phyloP scores from a whole-genome alignment of 768 basidiomycete species.

The Agaricus blazei region DNA sequence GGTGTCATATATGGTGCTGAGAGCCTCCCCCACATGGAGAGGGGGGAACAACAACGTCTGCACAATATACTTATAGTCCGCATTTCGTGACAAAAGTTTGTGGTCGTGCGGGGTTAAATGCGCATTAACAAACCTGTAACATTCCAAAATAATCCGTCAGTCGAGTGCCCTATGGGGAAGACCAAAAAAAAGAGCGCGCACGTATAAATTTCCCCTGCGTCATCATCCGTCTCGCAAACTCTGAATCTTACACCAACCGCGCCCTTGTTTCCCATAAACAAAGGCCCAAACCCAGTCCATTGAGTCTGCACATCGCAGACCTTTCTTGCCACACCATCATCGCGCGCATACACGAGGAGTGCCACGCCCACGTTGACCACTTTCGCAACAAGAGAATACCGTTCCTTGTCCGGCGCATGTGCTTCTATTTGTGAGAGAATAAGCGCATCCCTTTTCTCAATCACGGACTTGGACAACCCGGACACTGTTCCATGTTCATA shows the following conservation, averaged over 20 bases:
- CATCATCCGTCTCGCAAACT: constrained; percentile 48
- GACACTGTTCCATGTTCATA: constrained; percentile 45
- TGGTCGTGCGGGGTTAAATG: constrained; percentile 84
- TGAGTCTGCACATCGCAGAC: constrained; percentile 64
- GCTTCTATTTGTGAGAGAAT: constrained; percentile 72
- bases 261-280: constrained; percentile 91
- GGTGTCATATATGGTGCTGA: constrained; percentile 72
- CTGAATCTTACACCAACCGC: constrained; percentile 87
- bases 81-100: constrained; percentile 59
- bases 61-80: constrained; percentile 80
- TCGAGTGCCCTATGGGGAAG: neutral
- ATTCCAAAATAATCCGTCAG: neutral
- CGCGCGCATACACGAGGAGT: constrained; percentile 79
- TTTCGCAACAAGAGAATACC: constrained; percentile 74
- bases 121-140: constrained; percentile 78
- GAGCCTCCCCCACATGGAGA: constrained; percentile 25
- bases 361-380: constrained; percentile 86
- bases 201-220: constrained; percentile 78
- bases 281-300: constrained; percentile 71
- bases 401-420: constrained; percentile 66
- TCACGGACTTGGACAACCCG: constrained; percentile 66
- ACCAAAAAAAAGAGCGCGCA: constrained; percentile 33
- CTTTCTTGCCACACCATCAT: constrained; percentile 56
- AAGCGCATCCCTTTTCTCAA: constrained; percentile 63
- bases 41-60: constrained; percentile 74